Conservation (phyloP, 768 basidiomycete genomes). For the Gyrodon lividus region DNA sequence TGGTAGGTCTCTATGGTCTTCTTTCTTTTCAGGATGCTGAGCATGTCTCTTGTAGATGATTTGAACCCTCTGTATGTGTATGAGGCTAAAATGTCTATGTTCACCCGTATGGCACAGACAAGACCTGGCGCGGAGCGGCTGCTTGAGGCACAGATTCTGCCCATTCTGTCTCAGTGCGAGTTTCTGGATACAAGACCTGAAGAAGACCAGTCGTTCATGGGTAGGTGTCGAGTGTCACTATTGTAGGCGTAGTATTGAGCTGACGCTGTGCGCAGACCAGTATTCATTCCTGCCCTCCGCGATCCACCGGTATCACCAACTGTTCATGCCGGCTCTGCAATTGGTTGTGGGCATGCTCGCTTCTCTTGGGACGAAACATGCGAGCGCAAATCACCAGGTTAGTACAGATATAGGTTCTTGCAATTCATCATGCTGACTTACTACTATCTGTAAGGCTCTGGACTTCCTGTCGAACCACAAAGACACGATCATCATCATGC, state of each 20-base stretch:
- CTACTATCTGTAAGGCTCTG: constrained; percentile 49
- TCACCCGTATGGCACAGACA: constrained; percentile 81
- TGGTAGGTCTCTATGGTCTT: constrained; percentile 47
- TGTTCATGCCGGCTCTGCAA: constrained; percentile 85
- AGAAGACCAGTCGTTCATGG: constrained; percentile 77
- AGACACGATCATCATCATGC: constrained; percentile 77
- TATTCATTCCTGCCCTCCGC: constrained; percentile 88
- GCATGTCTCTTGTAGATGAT: constrained; percentile 54
- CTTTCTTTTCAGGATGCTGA: neutral
- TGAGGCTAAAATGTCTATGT: constrained; percentile 90
- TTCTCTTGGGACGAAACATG: constrained; percentile 68
- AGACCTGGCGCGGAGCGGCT: constrained; percentile 82
- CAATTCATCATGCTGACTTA: neutral
- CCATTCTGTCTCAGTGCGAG: constrained; percentile 78
- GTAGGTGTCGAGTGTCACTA: constrained; percentile 37
- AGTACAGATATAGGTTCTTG: constrained; percentile 7
- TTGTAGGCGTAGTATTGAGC: neutral
- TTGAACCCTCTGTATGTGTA: constrained; percentile 91
- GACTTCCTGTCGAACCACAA: constrained; percentile 82
- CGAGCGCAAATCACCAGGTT: constrained; percentile 70
- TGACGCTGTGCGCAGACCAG: constrained; percentile 48
- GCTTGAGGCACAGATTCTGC: constrained; percentile 73
- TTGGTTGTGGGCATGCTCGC: constrained; percentile 75
- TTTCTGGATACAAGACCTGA: constrained; percentile 86
- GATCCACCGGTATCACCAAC: constrained; percentile 86